Conservation (phyloP, 495 filamentous ascomycete species). For the Cladorrhinum samala region DNA sequence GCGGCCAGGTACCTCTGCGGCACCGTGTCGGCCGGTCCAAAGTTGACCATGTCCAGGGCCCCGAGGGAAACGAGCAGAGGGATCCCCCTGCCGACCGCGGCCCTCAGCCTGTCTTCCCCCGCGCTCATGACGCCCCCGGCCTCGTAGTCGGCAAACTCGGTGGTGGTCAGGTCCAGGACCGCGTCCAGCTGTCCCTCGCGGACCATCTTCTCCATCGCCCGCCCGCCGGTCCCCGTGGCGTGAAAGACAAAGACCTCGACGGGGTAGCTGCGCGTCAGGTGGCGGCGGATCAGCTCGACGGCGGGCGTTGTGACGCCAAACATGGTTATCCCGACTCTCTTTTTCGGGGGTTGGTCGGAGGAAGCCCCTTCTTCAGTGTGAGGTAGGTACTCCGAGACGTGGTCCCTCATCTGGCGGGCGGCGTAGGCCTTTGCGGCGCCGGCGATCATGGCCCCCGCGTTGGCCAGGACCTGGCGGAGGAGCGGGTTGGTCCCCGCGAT, state of each 20-base stretch:
- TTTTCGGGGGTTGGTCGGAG: constrained; percentile 22
- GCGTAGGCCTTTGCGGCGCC: constrained; percentile 49
- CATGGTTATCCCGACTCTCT: constrained; percentile 59
- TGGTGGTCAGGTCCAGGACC: constrained; percentile 63
- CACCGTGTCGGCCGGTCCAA: constrained; percentile 50
- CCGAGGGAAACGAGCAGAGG: constrained; percentile 59
- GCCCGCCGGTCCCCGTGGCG: constrained; percentile 60
- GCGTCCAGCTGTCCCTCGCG: constrained; percentile 49
- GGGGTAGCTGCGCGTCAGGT: constrained; percentile 31
- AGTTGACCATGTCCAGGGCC: constrained; percentile 65
- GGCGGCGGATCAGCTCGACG: constrained; percentile 42
- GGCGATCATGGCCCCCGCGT: constrained; percentile 53
- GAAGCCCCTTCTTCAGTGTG: no score
- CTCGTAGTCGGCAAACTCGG: constrained; percentile 57
- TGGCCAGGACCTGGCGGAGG: constrained; percentile 48
- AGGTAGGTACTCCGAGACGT: neutral
- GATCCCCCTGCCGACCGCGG: constrained; percentile 47
- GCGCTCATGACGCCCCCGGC: constrained; percentile 57
- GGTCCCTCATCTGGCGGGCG: constrained; percentile 4
- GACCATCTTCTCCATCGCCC: constrained; percentile 60
- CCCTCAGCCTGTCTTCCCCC: constrained; percentile 46
- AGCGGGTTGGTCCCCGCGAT: constrained; percentile 58
- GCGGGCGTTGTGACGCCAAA: constrained; percentile 67
- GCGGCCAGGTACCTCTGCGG: constrained; percentile 37
- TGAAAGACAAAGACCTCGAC: constrained; percentile 63